Evolutionary conservation across 2,329 filamentous ascomycete species (phyloP).

Genomic region (Beauveria medogensis): DNA sequence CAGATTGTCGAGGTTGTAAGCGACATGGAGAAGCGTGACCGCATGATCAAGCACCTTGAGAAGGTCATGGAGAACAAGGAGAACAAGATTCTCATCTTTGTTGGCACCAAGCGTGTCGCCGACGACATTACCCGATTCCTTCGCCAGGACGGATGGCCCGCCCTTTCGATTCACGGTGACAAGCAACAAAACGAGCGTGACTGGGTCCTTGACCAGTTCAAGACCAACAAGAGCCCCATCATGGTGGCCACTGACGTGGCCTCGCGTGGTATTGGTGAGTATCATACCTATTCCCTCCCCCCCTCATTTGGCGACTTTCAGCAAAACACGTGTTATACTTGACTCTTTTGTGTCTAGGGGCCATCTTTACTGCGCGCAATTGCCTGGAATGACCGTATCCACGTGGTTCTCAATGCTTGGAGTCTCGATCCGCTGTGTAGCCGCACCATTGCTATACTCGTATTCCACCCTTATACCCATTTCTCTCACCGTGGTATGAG

Average conservation of each 20-base stretch:
- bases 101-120: slow-evolving; percentile 85
- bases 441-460: slow-evolving; percentile 55
- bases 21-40: slow-evolving; percentile 95
- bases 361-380: slow-evolving; percentile 81
- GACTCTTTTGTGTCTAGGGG: slow-evolving; percentile 82
- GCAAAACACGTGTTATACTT: slow-evolving; percentile 61
- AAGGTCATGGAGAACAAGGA: slow-evolving; percentile 94
- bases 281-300: slow-evolving; percentile 44
- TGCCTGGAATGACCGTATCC: slow-evolving; percentile 83
- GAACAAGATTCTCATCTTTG: slow-evolving; percentile 96
- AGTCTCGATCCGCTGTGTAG: slow-evolving; percentile 79
- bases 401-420: slow-evolving; percentile 70
- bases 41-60: slow-evolving; percentile 95
- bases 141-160: slow-evolving; percentile 95
- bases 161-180: slow-evolving; percentile 95
- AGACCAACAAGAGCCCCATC: slow-evolving; percentile 98
- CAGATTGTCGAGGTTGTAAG: slow-evolving; percentile 95
- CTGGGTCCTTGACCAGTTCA: slow-evolving; percentile 99
- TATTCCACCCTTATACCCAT: slow-evolving; percentile 65
- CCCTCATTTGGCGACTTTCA: slow-evolving; percentile 44
- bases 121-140: slow-evolving; percentile 97
- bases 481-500: slow-evolving; percentile 57
- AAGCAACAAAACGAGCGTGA: slow-evolving; percentile 99
- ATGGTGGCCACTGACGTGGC: slow-evolving; percentile 99
- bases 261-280: slow-evolving; percentile 99